Evolutionary conservation across 2,329 filamentous ascomycete species (phyloP).

Genomic region (Lizonia empirigonia): DNA sequence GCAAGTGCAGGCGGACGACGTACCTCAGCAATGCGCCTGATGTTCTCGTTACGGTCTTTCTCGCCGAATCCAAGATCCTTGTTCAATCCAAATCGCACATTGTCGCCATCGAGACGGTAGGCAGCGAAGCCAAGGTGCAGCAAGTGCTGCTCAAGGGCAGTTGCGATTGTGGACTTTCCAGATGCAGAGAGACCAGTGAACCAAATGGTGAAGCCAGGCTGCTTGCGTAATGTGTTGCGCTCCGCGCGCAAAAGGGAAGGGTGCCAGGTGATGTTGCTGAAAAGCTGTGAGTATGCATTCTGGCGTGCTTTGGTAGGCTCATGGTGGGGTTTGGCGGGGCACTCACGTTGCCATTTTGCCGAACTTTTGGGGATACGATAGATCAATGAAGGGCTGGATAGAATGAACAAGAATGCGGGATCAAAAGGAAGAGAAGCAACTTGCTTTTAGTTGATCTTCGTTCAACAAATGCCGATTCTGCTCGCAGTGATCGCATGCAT

Average conservation of each 20-base stretch:
- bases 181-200: constrained; percentile 95
- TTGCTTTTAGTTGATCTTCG: constrained; percentile 2
- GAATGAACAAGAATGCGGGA: not conserved
- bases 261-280: constrained; percentile 91
- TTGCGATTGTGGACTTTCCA: constrained; percentile 96
- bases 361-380: not conserved
- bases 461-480: constrained; percentile 14
- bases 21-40: constrained; percentile 87
- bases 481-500: constrained; percentile 13
- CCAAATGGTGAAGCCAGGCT: constrained; percentile 95
- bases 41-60: constrained; percentile 95
- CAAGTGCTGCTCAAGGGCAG: constrained; percentile 94
- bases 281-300: constrained; percentile 19
- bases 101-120: constrained; percentile 97
- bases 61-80: constrained; percentile 96
- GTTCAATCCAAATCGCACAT: constrained; percentile 97
- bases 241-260: constrained; percentile 77
- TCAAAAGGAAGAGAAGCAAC: not conserved
- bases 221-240: constrained; percentile 75
- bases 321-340: constrained; percentile 35
- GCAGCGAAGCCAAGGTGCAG: constrained; percentile 81
- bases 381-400: not conserved
- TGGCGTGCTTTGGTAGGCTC: not conserved
- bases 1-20: not conserved
- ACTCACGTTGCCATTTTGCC: constrained; percentile 45